Evolutionary conservation across 495 filamentous ascomycete genomes (phyloP).

Genomic region (Daldinia grandis): DNA sequence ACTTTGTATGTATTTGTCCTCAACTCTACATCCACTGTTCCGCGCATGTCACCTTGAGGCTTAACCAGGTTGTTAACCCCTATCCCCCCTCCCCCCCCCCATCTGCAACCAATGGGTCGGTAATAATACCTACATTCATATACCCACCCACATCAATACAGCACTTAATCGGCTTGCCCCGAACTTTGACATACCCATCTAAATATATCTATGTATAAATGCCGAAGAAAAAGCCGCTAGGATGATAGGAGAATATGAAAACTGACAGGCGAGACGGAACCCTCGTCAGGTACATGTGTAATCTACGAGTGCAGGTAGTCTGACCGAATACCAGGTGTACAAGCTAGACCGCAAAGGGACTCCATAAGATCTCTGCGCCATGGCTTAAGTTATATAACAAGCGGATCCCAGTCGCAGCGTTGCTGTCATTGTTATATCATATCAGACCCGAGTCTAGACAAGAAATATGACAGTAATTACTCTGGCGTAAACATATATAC

Average conservation of each 20-base stretch:
- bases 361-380: neutral
- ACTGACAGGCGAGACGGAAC: neutral
- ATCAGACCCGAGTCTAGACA: neutral
- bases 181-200: neutral
- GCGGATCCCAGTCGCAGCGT: neutral
- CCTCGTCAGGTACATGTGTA: conserved; percentile 1
- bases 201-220: neutral
- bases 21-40: neutral
- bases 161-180: neutral
- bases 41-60: neutral
- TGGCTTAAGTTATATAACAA: conserved; percentile 1
- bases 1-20: neutral
- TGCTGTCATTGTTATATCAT: neutral
- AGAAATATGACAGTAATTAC: neutral
- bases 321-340: neutral
- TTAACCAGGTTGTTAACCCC: neutral
- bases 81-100: neutral
- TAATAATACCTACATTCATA: neutral
- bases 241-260: neutral
- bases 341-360: neutral
- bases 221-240: neutral
- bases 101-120: neutral
- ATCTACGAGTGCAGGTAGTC: neutral
- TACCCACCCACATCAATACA: neutral
- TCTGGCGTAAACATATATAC: neutral